Percentiles rank a stretch among this genome's conserved stretches.
phyloP scores from a whole-genome alignment of 2,329 filamentous ascomycete species.

The Scopulariopsis brevicaulis region DNA sequence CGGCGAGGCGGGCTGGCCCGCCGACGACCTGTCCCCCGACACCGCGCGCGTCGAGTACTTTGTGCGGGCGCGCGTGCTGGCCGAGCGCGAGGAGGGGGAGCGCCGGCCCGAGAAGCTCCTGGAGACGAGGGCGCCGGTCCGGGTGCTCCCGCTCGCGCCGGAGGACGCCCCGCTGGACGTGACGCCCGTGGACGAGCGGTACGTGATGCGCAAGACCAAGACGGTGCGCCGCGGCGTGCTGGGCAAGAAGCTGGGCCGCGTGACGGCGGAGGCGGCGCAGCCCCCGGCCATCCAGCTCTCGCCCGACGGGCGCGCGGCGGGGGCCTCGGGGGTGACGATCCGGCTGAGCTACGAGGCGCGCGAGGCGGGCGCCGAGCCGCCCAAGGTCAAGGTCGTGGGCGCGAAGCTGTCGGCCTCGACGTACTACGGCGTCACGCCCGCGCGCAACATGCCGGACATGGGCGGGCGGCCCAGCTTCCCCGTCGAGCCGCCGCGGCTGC shows the following conservation, averaged over 20 bases:
- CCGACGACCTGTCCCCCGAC: constrained; percentile 41
- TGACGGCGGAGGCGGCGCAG: constrained; percentile 33
- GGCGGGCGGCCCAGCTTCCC: constrained; percentile 28
- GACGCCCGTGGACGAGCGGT: constrained; percentile 33
- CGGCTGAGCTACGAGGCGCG: constrained; percentile 35
- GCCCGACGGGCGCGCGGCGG: constrained; percentile 32
- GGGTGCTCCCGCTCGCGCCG: constrained; percentile 36
- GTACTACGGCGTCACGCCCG: constrained; percentile 35
- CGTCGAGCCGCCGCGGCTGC: constrained; percentile 27
- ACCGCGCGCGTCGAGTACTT: constrained; percentile 43
- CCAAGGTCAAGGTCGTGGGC: constrained; percentile 34
- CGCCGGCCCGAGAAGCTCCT: constrained; percentile 19
- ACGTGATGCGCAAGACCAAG: constrained; percentile 38
- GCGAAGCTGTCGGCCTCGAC: constrained; percentile 41
- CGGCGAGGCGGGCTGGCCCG: constrained; percentile 28
- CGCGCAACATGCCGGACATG: constrained; percentile 36
- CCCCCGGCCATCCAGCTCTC: constrained; percentile 36
- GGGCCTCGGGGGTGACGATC: constrained; percentile 29
- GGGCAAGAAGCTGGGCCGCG: constrained; percentile 34
- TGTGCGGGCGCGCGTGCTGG: constrained; percentile 32
- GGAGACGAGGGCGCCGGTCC: constrained; percentile 31
- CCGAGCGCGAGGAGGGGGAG: constrained; percentile 13
- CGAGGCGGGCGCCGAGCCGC: constrained; percentile 26
- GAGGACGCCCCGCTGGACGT: constrained; percentile 41
- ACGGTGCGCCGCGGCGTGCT: constrained; percentile 40